phyloP scores from a whole-genome alignment of 2,329 filamentous ascomycete species.

The Epichloe baconii region DNA sequence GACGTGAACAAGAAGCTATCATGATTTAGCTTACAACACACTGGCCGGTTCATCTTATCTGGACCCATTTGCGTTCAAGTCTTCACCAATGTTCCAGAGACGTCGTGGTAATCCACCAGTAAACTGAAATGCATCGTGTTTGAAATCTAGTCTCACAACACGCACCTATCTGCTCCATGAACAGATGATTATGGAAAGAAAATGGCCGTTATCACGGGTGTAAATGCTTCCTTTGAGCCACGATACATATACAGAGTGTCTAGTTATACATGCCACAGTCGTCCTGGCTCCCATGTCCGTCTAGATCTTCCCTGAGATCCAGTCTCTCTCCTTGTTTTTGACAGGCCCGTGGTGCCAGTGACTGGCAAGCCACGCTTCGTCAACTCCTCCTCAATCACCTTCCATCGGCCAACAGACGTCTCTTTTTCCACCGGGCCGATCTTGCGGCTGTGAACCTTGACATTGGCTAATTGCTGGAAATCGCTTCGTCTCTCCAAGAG shows the following conservation, averaged over 20 bases:
- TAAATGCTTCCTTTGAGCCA: not conserved
- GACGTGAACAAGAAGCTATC: too few relatives aligned
- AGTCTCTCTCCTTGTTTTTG: slow-evolving; percentile 30
- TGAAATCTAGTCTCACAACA: too few relatives aligned
- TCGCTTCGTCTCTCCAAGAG: slow-evolving; percentile 34
- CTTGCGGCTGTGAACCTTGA: slow-evolving; percentile 50
- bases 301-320: slow-evolving; percentile 26
- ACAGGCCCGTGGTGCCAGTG: slow-evolving; percentile 28
- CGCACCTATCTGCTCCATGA: too few relatives aligned
- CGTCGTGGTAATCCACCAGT: too few relatives aligned
- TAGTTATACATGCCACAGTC: not conserved
- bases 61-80: too few relatives aligned
- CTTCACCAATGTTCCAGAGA: too few relatives aligned
- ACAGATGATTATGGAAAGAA: too few relatives aligned
- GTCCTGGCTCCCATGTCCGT: not conserved
- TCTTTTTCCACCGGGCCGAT: slow-evolving; percentile 62
- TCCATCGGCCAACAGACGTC: slow-evolving; percentile 60
- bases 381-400: slow-evolving; percentile 64
- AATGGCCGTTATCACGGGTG: not conserved
- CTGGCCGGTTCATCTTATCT: too few relatives aligned
- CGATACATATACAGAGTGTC: slow-evolving; percentile 2
- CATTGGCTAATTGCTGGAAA: slow-evolving; percentile 49
- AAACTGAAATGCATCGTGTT: too few relatives aligned
- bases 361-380: slow-evolving; percentile 47
- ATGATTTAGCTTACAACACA: too few relatives aligned